A percentile compares a stretch with the other conserved stretches of the same genome.
Evolutionary conservation across 2,329 filamentous ascomycete species (phyloP).

Genomic region (Pestalotiopsis sp.): DNA sequence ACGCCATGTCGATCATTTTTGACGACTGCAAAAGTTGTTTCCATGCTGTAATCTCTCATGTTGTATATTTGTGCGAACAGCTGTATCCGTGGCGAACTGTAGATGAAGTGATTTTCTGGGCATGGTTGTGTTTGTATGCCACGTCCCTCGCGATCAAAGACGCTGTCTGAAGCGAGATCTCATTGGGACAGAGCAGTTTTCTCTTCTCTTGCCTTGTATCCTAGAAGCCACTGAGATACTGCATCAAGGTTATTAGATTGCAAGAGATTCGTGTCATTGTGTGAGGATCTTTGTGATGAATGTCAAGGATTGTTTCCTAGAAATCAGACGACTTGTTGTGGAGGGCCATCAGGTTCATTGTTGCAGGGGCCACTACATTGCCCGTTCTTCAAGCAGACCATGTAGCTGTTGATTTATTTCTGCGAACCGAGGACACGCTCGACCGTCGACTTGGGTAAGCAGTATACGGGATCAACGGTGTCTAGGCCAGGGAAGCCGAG

Average conservation of each 20-base stretch:
- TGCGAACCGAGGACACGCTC: slow-evolving; percentile 57
- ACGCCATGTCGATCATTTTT: too few species aligned
- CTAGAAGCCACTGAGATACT: slow-evolving; percentile 54
- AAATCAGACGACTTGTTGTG: background rate
- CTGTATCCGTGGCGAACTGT: too few species aligned
- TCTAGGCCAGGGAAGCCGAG: slow-evolving; percentile 76
- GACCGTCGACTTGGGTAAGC: slow-evolving; percentile 72
- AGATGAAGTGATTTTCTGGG: background rate
- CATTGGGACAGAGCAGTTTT: slow-evolving; percentile 20
- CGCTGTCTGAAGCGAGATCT: background rate
- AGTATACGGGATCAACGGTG: slow-evolving; percentile 87
- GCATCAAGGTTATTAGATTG: slow-evolving; percentile 71
- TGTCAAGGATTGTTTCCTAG: background rate
- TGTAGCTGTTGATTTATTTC: slow-evolving; percentile 20
- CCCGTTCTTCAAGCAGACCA: background rate
- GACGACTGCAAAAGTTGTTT: too few species aligned
- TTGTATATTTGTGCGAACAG: too few species aligned
- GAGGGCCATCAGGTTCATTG: background rate
- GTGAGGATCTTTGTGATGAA: background rate
- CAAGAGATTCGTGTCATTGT: slow-evolving; percentile 50
- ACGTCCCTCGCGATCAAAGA: background rate
- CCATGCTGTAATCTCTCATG: too few species aligned
- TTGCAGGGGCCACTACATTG: background rate
- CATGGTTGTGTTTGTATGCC: background rate
- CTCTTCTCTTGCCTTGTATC: slow-evolving; percentile 75